Evolutionary conservation across 2,329 filamentous ascomycete genomes (phyloP).

Genomic region (Alternaria hordeiaustralica): DNA sequence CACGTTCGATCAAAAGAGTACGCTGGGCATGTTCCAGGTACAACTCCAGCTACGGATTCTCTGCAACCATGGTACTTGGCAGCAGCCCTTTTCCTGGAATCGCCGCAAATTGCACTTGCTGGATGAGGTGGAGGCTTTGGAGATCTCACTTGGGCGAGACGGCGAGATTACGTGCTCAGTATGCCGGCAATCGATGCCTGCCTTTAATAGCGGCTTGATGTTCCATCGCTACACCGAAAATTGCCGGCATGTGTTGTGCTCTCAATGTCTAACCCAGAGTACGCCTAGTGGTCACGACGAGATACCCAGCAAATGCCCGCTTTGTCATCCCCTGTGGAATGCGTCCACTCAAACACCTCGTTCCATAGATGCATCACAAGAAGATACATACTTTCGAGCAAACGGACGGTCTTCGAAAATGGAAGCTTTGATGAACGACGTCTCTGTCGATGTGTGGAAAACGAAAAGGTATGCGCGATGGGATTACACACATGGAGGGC

Average conservation of each 20-base stretch:
- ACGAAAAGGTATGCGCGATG: conserved; percentile 35
- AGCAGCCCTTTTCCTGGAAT: conserved; percentile 55
- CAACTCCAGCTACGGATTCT: conserved; percentile 57
- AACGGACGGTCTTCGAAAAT: conserved; percentile 46
- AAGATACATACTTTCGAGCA: conserved; percentile 39
- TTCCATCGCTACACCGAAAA: conserved; percentile 29
- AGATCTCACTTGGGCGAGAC: conserved; percentile 27
- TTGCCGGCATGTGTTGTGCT: conserved; percentile 45
- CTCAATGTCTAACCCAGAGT: conserved; percentile 41
- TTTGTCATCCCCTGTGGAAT: conserved; percentile 29
- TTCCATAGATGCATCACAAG: conserved; percentile 11
- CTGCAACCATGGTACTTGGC: conserved; percentile 60
- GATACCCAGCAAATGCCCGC: conserved; percentile 21
- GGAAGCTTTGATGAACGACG: conserved; percentile 41
- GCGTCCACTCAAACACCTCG: neutral
- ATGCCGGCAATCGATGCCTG: conserved; percentile 37
- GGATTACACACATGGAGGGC: neutral
- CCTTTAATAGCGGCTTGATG: conserved; percentile 24
- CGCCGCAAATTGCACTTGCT: conserved; percentile 39
- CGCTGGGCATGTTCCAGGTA: conserved; percentile 56
- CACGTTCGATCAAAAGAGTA: conserved; percentile 43
- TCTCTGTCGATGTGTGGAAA: conserved; percentile 30
- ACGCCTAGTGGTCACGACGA: conserved; percentile 13
- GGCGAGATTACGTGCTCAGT: conserved; percentile 41
- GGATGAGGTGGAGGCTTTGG: conserved; percentile 48